Evolutionary conservation across 176 grass and related monocot species (phyloP).

Genomic region (Aegilops sharonensis): DNA sequence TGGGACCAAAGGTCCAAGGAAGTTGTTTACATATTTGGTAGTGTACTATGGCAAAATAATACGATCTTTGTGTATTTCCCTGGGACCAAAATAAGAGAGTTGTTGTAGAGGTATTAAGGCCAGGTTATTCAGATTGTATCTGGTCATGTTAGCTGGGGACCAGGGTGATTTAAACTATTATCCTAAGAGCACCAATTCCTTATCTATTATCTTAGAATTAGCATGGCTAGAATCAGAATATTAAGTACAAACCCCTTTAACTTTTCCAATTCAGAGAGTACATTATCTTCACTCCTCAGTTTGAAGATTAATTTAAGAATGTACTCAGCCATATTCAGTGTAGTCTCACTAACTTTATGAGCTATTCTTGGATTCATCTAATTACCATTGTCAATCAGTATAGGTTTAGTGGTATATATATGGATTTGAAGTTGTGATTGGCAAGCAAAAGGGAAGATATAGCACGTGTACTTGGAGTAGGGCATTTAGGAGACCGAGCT

Average conservation of each 20-base stretch:
- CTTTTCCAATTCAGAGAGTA: slow-evolving; percentile 5
- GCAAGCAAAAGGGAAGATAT: slow-evolving; percentile 2
- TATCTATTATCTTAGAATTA: slow-evolving; percentile 18
- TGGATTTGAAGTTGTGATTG: neutral
- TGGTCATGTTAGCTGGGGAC: slow-evolving; percentile 12
- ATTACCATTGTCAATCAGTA: neutral
- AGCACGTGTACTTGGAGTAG: too few species aligned
- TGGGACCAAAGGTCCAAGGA: slow-evolving; percentile 26
- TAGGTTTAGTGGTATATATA: neutral
- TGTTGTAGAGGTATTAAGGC: slow-evolving; percentile 4
- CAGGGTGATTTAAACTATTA: slow-evolving; percentile 26
- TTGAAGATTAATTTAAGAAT: neutral
- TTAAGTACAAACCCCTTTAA: slow-evolving; percentile 10
- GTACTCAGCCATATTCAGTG: neutral
- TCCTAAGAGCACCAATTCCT: neutral
- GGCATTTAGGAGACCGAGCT: too few species aligned
- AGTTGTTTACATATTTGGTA: slow-evolving; percentile 13
- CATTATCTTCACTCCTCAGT: neutral
- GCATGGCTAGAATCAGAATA: slow-evolving; percentile 10
- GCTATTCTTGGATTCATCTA: neutral
- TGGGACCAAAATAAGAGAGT: neutral
- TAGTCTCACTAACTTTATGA: neutral
- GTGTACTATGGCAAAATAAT: slow-evolving; percentile 13
- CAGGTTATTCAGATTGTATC: slow-evolving; percentile 10
- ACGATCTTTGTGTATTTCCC: neutral